These are phyloP conservation scores for Ensete glaucum DNA, from an alignment of 176 grass and related monocot genomes.

Conservation along the genomic window DNA sequence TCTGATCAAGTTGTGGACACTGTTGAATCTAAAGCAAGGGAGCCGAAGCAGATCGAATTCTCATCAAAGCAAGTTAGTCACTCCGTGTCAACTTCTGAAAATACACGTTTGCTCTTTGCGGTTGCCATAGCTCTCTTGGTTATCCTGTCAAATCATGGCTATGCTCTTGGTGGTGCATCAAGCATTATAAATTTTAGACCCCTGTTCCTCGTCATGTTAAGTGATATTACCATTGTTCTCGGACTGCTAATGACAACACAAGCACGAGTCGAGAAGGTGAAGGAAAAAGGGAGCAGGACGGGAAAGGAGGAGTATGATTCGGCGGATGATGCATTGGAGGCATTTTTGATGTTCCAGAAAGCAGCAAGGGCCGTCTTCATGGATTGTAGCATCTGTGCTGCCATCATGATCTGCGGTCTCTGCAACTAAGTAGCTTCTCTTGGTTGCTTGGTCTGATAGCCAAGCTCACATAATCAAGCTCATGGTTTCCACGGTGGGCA, in stretches of 20 bases:
- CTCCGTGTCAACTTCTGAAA: slow-evolving; percentile 52
- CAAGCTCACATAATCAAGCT: neutral
- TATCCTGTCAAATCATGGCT: slow-evolving; percentile 39
- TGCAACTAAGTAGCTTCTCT: neutral
- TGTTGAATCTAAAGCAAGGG: neutral
- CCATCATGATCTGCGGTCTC: slow-evolving; percentile 53
- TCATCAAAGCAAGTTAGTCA: slow-evolving; percentile 39
- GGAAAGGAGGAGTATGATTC: slow-evolving; percentile 20
- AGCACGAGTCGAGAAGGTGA: slow-evolving; percentile 21
- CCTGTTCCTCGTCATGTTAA: slow-evolving; percentile 57
- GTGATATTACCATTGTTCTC: slow-evolving; percentile 41
- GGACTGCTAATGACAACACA: slow-evolving; percentile 40
- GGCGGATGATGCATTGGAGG: slow-evolving; percentile 37
- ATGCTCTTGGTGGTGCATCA: slow-evolving; percentile 34
- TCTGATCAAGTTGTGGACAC: slow-evolving; percentile 11
- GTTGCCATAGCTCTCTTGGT: slow-evolving; percentile 44
- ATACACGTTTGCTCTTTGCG: slow-evolving; percentile 46
- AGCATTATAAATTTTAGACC: slow-evolving; percentile 44
- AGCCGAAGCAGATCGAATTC: slow-evolving; percentile 32
- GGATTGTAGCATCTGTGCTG: slow-evolving; percentile 60
- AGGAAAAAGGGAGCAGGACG: slow-evolving; percentile 13
- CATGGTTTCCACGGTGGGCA: neutral
- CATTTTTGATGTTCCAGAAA: slow-evolving; percentile 46
- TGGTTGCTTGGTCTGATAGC: neutral
- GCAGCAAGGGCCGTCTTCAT: slow-evolving; percentile 40